A percentile compares a stretch with the other conserved stretches of the same genome.
These are phyloP conservation scores for Botryosphaeria dothidea DNA, from an alignment of 2,329 filamentous ascomycete genomes.

Conservation along the genomic window DNA sequence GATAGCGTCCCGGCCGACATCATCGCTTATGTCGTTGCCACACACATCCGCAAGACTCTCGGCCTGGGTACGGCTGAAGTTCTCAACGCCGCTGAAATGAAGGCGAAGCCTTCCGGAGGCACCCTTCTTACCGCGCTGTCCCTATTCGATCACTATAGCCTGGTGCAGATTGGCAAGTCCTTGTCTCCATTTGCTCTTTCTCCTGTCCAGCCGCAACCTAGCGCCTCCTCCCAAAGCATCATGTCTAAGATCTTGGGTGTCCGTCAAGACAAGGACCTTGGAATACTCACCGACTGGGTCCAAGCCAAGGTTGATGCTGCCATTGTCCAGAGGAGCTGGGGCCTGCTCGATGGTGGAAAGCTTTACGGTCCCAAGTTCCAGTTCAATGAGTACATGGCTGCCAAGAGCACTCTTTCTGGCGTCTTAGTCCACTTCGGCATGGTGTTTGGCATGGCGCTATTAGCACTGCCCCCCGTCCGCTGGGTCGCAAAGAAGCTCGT, in stretches of 20 bases:
- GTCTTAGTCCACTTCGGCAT: constrained; percentile 52
- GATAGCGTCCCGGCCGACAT: constrained; percentile 64
- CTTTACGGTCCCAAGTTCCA: constrained; percentile 59
- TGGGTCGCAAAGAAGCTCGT: constrained; percentile 50
- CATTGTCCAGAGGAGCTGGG: constrained; percentile 62
- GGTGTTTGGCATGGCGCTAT: constrained; percentile 43
- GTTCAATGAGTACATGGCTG: constrained; percentile 58
- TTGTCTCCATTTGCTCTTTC: constrained; percentile 55
- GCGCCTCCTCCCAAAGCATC: constrained; percentile 35
- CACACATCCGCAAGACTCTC: constrained; percentile 54
- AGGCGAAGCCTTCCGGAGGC: constrained; percentile 53
- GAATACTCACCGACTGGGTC: constrained; percentile 57
- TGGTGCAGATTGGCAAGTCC: constrained; percentile 49
- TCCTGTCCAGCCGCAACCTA: constrained; percentile 41
- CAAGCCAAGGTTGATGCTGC: constrained; percentile 55
- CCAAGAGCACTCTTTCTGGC: constrained; percentile 51
- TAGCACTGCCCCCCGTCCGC: constrained; percentile 56
- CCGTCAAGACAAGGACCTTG: constrained; percentile 56
- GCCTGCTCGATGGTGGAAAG: constrained; percentile 44
- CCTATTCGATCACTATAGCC: constrained; percentile 50
- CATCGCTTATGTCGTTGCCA: constrained; percentile 54
- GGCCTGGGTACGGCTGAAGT: constrained; percentile 53
- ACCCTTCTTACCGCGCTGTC: constrained; percentile 66
- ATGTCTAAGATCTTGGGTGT: constrained; percentile 51
- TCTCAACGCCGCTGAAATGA: constrained; percentile 56